Evolutionary conservation across 228 moss, liverwort and hornwort genomes (phyloP).

Genomic region (Sphagnum fallax): DNA sequence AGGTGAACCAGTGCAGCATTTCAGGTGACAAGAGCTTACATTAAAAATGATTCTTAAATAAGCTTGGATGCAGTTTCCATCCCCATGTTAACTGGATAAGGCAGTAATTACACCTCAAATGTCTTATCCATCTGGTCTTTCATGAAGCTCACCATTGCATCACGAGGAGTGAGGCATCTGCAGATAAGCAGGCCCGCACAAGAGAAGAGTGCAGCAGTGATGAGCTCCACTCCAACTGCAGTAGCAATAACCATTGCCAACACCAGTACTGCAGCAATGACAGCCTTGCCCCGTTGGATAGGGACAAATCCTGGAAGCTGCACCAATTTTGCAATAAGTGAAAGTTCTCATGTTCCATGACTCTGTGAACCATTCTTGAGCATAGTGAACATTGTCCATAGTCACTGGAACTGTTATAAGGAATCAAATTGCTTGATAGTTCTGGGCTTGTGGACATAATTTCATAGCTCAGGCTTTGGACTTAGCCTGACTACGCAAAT

Average conservation of each 20-base stretch:
- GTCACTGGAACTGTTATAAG: no score
- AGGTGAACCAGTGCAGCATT: no score
- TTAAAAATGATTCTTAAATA: no score
- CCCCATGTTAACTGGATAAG: neutral
- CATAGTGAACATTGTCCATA: neutral
- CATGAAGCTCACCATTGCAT: constrained; percentile 63
- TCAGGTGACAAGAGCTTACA: no score
- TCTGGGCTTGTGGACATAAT: no score
- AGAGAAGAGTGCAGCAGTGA: constrained; percentile 62
- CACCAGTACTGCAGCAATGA: constrained; percentile 52
- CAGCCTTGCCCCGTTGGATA: constrained; percentile 62
- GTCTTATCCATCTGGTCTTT: neutral
- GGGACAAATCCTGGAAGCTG: constrained; percentile 87
- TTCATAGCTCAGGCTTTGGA: no score
- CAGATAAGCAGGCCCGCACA: constrained; percentile 56
- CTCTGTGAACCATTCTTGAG: no score
- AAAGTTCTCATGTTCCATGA: neutral
- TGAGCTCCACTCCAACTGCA: constrained; percentile 60
- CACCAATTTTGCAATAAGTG: neutral
- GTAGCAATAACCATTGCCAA: constrained; percentile 71
- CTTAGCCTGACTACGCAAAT: no score
- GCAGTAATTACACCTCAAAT: neutral
- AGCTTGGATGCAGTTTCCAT: no score
- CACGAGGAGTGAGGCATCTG: constrained; percentile 65
- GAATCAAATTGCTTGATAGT: no score